Evolutionary conservation across 129 eudicot species (phyloP).

Genomic region (Scalesia atractyloides): DNA sequence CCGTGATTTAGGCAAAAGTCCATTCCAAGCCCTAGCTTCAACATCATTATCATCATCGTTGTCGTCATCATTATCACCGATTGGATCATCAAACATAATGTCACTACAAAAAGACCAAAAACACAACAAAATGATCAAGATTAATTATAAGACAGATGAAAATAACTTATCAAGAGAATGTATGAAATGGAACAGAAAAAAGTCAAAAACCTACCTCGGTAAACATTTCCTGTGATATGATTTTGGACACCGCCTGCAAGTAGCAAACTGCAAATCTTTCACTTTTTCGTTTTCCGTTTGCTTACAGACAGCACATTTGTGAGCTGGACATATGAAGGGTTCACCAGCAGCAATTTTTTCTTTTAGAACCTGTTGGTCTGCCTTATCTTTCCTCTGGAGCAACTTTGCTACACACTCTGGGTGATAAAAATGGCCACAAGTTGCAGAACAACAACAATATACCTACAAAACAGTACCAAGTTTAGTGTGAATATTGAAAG

Average conservation of each 20-base stretch:
- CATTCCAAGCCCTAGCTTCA: conserved; percentile 69
- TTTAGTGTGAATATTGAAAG: neutral
- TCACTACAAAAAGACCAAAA: conserved; percentile 42
- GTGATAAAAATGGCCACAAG: conserved; percentile 91
- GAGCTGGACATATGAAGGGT: conserved; percentile 77
- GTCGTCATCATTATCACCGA: neutral
- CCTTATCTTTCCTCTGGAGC: conserved; percentile 40
- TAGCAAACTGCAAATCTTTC: conserved; percentile 66
- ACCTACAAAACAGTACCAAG: conserved; percentile 45
- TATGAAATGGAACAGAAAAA: neutral
- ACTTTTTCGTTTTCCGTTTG: conserved; percentile 50
- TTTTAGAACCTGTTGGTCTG: conserved; percentile 35
- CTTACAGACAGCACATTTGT: conserved; percentile 62
- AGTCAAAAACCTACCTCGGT: conserved; percentile 51
- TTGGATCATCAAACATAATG: conserved; percentile 44
- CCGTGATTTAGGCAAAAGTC: conserved; percentile 57
- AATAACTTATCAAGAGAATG: neutral
- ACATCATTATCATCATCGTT: neutral
- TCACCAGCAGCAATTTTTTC: conserved; percentile 62
- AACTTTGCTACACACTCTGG: conserved; percentile 78
- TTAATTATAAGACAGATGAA: neutral
- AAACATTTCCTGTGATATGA: conserved; percentile 84
- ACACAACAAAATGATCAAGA: neutral
- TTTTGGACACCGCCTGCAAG: conserved; percentile 89
- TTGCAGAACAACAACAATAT: conserved; percentile 75